Evolutionary conservation across 768 basidiomycete species (phyloP).

Genomic region (Termitomyces sp.): DNA sequence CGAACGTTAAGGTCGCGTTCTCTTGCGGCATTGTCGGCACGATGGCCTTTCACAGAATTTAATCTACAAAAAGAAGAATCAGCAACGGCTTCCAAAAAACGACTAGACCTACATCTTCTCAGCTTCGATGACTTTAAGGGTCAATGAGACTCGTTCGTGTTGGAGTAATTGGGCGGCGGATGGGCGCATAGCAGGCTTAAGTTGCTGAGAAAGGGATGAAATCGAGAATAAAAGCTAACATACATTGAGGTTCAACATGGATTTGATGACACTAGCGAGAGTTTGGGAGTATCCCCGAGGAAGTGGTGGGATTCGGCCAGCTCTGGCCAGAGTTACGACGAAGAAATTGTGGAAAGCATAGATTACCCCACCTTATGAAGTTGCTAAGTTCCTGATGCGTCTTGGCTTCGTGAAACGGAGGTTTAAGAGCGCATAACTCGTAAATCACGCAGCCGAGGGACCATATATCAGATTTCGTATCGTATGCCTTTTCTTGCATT

Average conservation of each 20-base stretch:
- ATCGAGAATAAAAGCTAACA: conserved; percentile 1
- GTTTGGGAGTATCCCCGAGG: conserved; percentile 78
- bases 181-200: conserved; percentile 80
- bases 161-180: conserved; percentile 77
- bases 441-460: conserved; percentile 95
- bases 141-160: conserved; percentile 69
- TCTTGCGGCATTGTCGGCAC: conserved; percentile 43
- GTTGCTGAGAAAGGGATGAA: neutral
- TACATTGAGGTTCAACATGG: conserved; percentile 85
- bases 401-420: conserved; percentile 91
- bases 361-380: conserved; percentile 56
- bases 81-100: neutral
- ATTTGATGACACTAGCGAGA: conserved; percentile 69
- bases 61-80: conserved; percentile 36
- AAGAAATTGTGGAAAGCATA: neutral
- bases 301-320: conserved; percentile 86
- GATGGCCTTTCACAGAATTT: conserved; percentile 58
- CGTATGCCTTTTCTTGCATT: conserved; percentile 96
- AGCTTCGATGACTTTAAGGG: conserved; percentile 67
- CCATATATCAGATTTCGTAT: conserved; percentile 98
- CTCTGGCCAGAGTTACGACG: conserved; percentile 26
- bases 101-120: conserved; percentile 59
- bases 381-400: conserved; percentile 83
- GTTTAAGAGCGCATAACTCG: conserved; percentile 90
- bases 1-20: conserved; percentile 62